Conservation (phyloP, 2,329 filamentous ascomycete genomes). For the Paraconiothyrium sp. region DNA sequence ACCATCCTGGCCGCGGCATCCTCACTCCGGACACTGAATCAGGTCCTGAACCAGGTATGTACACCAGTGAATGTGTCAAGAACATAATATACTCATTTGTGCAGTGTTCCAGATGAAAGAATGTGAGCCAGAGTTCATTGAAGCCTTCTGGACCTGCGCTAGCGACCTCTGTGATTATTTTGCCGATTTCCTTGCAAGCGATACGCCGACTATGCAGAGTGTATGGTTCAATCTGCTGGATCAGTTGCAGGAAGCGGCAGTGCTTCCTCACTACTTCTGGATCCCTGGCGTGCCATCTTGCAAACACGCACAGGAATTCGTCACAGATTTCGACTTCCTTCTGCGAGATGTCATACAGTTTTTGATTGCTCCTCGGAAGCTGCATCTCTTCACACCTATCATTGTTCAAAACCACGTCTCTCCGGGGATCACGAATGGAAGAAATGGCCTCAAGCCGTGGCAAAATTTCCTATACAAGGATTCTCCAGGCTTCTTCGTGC, state of each 20-base stretch:
- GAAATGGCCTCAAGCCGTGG: slow-evolving; percentile 39
- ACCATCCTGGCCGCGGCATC: slow-evolving; percentile 16
- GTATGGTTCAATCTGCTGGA: slow-evolving; percentile 43
- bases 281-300: background rate
- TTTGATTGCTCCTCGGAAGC: slow-evolving; percentile 2
- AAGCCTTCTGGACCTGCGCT: slow-evolving; percentile 28
- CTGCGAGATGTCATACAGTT: slow-evolving; percentile 20
- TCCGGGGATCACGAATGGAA: slow-evolving; percentile 12
- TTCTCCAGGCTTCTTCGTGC: slow-evolving; percentile 30
- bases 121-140: slow-evolving; percentile 22
- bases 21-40: background rate
- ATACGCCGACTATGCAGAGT: slow-evolving; percentile 33
- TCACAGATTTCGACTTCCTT: background rate
- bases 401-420: background rate
- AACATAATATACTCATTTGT: background rate
- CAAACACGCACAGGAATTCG: slow-evolving; percentile 15
- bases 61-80: background rate
- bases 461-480: slow-evolving; percentile 36
- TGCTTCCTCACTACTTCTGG: slow-evolving; percentile 19
- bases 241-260: slow-evolving; percentile 26
- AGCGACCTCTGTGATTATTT: slow-evolving; percentile 42
- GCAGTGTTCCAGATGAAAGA: slow-evolving; percentile 5
- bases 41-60: slow-evolving; percentile 7
- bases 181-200: slow-evolving; percentile 35
- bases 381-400: background rate